Conservation (phyloP, 1,139 yeast species). For the Pneumocystis jirovecii region DNA sequence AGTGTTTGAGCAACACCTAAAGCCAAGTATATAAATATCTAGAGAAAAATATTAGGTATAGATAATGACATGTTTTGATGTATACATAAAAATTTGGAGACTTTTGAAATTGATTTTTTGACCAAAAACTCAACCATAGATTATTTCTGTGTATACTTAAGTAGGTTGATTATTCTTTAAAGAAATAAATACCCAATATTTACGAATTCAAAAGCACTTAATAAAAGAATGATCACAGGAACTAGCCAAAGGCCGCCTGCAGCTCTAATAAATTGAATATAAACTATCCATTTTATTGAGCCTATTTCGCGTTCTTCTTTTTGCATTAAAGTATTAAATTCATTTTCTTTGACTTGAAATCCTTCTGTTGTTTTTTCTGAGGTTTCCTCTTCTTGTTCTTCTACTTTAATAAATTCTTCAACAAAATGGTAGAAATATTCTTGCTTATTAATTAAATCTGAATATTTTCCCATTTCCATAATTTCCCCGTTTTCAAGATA, state of each 20-base stretch:
- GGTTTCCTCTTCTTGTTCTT: conserved; percentile 26
- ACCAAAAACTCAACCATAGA: conserved; percentile 95
- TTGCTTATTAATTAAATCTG: conserved; percentile 36
- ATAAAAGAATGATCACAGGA: conserved; percentile 29
- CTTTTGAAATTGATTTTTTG: conserved; percentile 21
- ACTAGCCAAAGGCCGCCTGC: conserved; percentile 47
- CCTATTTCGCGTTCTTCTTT: conserved; percentile 84
- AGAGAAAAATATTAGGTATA: neutral
- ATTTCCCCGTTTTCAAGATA: conserved; percentile 65
- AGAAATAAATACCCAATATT: conserved; percentile 30
- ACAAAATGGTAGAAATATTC: conserved; percentile 49
- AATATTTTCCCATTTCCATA: conserved; percentile 61
- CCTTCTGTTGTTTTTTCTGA: conserved; percentile 16
- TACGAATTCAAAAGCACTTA: conserved; percentile 41
- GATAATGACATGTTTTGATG: neutral
- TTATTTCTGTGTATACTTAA: conserved; percentile 29
- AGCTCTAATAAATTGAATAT: conserved; percentile 68
- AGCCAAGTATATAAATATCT: neutral
- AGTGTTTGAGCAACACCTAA: neutral
- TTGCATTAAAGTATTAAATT: conserved; percentile 28
- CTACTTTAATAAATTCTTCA: conserved; percentile 36
- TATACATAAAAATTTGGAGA: neutral
- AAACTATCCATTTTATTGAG: conserved; percentile 62
- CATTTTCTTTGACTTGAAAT: conserved; percentile 2
- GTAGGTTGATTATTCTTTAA: neutral